Base-by-base conservation (phyloP, 257 asterid genomes). In the Echium plantagineum region DNA sequence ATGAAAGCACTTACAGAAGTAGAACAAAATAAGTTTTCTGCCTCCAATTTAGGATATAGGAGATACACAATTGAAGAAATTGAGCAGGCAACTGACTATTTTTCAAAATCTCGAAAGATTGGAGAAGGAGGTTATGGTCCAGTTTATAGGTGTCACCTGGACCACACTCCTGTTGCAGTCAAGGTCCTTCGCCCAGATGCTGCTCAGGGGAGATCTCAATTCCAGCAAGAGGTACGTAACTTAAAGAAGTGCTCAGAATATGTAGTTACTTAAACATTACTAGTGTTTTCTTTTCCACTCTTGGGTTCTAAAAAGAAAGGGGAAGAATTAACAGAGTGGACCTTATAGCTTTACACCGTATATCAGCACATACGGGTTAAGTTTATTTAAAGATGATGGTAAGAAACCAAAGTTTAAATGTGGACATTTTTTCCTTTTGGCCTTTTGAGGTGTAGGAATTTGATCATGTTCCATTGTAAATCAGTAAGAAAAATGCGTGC, bases 111-210 rank as follows among this genome's bases (percentile, higher is more conserved):
- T 4, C 35, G n/a, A 52, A 66, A 66, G 52, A 66, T 66, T 24
- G 71, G 71, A 30, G 71, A 66, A 59, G 71, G 71, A 35, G 65
- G 65, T 19, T 66, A 66, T 59, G 71, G 65, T 13, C 71, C 71
- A 19, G 71, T 66, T 21, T 66, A 58, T 53, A 59, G 59, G 38
- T 58, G 60, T 21, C 26, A 18, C 65, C 17, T 42, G 49, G 49
- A 42, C 49, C 49, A 42, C 12, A 76, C 81, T 2, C 68, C 81
- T 51, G 78, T 59, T 30, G 71, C 71, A 38, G 38, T 66, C 54
- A 66, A 66, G 54, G 71, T 66, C 42, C 53, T 66, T 20, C 59
- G 65, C 52, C 62, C 71, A 1, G 65, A 66, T 59, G 71, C 65
- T 15, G 71, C 65, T 28, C 71, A 66, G 51, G 71, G 71, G 51